Evolutionary conservation across 208 protist species (phyloP).

Genomic region (Leishmania mexicana): DNA sequence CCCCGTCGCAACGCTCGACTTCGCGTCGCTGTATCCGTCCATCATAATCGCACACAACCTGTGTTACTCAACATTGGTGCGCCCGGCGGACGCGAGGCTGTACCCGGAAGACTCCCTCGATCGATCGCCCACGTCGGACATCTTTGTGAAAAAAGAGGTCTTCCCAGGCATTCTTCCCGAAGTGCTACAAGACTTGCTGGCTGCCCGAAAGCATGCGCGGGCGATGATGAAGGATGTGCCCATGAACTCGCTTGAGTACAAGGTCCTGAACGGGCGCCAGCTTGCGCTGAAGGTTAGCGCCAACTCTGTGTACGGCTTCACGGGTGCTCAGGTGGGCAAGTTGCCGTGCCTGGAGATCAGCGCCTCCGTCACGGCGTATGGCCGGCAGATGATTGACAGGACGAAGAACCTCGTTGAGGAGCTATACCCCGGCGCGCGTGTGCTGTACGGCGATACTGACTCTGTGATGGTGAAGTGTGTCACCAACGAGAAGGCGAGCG

Average conservation of each 20-base stretch:
- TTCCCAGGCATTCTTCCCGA: constrained; percentile 86
- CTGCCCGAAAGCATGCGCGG: constrained; percentile 74
- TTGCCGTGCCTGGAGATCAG: constrained; percentile 98
- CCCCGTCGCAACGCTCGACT: constrained; percentile 99
- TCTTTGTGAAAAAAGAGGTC: constrained; percentile 80
- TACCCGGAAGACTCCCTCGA: constrained; percentile 79
- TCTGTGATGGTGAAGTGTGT: constrained; percentile 98
- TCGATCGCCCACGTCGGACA: constrained; percentile 70
- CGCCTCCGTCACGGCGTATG: constrained; percentile 97
- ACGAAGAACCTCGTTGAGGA: constrained; percentile 95
- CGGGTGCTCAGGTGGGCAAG: constrained; percentile 97
- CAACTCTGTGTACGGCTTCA: constrained; percentile 99
- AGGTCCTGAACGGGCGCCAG: constrained; percentile 98
- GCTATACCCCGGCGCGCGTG: constrained; percentile 97
- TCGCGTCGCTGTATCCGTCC: constrained; percentile 99
- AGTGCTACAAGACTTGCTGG: constrained; percentile 85
- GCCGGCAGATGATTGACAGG: constrained; percentile 99
- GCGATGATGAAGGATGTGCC: constrained; percentile 86
- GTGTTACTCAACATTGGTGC: constrained; percentile 97
- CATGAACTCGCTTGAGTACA: constrained; percentile 83
- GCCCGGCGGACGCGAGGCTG: constrained; percentile 78
- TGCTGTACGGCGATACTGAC: constrained; percentile 99
- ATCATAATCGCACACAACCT: constrained; percentile 99
- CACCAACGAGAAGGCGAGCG: constrained; percentile 58
- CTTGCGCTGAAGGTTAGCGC: constrained; percentile 99